A percentile compares a stretch with the other conserved stretches of the same genome.
These are phyloP conservation scores for Calonectria montana DNA, from an alignment of 2,329 filamentous ascomycete genomes.

Conservation along the genomic window DNA sequence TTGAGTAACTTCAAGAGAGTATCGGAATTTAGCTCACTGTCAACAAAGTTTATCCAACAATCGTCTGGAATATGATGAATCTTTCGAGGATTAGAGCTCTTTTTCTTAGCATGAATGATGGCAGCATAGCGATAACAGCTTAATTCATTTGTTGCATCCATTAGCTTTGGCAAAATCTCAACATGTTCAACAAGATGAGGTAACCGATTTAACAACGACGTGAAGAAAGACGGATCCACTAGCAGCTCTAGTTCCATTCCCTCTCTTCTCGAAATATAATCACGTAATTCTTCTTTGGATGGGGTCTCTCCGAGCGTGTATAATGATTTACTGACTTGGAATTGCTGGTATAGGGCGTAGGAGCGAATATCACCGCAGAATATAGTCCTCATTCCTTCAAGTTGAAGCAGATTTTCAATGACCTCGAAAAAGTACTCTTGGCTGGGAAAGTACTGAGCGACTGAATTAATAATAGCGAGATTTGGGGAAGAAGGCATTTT, in stretches of 20 bases:
- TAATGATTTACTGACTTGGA: constrained; percentile 24
- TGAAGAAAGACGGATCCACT: constrained; percentile 42
- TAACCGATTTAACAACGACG: constrained; percentile 20
- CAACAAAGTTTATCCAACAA: constrained; percentile 37
- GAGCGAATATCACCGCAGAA: constrained; percentile 42
- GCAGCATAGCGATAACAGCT: constrained; percentile 44
- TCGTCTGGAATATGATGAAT: constrained; percentile 23
- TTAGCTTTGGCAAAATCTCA: constrained; percentile 44
- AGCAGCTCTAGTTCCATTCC: constrained; percentile 34
- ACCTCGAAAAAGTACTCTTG: constrained; percentile 37
- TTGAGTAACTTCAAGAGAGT: constrained; percentile 27
- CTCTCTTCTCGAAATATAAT: constrained; percentile 25
- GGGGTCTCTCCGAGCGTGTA: not conserved
- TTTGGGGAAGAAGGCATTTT: not conserved
- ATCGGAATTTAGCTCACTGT: constrained; percentile 10
- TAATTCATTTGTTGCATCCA: constrained; percentile 45
- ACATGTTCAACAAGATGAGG: constrained; percentile 39
- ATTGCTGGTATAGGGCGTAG: constrained; percentile 28
- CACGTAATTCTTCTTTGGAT: constrained; percentile 14
- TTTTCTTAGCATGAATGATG: constrained; percentile 33
- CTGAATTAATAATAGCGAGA: constrained; percentile 43
- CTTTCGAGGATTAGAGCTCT: not conserved
- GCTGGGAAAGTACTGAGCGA: constrained; percentile 44
- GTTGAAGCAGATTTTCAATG: constrained; percentile 23
- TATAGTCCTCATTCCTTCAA: constrained; percentile 8